These are phyloP conservation scores for Oldenlandia corymbosa DNA, from an alignment of 257 asterid species.

Conservation along the genomic window DNA sequence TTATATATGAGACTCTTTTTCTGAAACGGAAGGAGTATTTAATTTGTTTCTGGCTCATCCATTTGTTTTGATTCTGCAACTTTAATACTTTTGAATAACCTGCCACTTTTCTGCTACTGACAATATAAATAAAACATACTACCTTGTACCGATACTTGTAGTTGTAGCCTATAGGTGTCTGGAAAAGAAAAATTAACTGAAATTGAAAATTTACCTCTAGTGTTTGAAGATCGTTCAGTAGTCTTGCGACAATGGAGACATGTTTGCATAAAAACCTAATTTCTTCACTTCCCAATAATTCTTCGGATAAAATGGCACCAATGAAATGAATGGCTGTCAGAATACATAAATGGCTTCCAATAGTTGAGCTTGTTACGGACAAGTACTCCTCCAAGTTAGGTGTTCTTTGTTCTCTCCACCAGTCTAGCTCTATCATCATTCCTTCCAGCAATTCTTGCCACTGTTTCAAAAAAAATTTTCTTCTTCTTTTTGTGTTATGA, in stretches of 20 bases:
- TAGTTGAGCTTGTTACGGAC: constrained; percentile 7
- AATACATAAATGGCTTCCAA: constrained; percentile 5
- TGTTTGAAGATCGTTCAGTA: constrained; percentile 26
- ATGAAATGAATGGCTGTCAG: constrained; percentile 19
- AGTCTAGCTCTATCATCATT: constrained; percentile 13
- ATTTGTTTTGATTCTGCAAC: no score
- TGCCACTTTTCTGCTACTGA: no score
- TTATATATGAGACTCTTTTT: no score
- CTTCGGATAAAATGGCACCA: constrained; percentile 16
- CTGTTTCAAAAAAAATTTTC: background rate
- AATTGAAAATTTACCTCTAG: constrained; percentile 19
- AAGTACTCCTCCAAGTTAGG: constrained; percentile 24
- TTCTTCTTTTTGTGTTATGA: no score
- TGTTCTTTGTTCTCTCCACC: constrained; percentile 10
- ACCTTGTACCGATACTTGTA: no score
- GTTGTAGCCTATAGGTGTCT: no score
- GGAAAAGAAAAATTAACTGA: background rate
- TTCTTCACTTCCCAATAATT: constrained; percentile 12
- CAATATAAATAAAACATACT: no score
- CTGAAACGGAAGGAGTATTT: no score
- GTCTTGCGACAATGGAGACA: constrained; percentile 11
- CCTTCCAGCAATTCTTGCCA: constrained; percentile 17
- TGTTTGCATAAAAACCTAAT: constrained; percentile 17
- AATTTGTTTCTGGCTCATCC: no score
- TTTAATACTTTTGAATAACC: no score